Conservation (phyloP, 164 flowering plant species). For the Cinnamomum micranthum region DNA sequence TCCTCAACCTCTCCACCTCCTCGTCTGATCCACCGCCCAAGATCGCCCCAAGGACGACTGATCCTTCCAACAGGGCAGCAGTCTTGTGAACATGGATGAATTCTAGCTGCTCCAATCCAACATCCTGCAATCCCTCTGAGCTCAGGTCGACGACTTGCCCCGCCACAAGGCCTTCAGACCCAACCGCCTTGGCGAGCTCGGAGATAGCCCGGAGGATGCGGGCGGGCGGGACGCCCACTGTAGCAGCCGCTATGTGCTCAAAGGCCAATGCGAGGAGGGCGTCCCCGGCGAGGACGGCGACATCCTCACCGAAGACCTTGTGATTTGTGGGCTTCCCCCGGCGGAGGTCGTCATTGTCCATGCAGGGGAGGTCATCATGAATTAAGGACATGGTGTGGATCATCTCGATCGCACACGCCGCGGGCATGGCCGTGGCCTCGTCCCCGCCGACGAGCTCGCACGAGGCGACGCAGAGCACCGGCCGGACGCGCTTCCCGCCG, state of each 20-base stretch:
- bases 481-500: conserved; percentile 78
- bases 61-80: conserved; percentile 56
- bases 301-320: conserved; percentile 65
- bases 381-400: conserved; percentile 83
- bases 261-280: conserved; percentile 66
- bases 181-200: conserved; percentile 57
- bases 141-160: conserved; percentile 71
- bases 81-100: conserved; percentile 75
- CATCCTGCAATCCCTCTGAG: conserved; percentile 44
- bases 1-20: conserved; percentile 54
- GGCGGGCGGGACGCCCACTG: conserved; percentile 36
- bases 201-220: conserved; percentile 44
- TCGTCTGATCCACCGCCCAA: conserved; percentile 63
- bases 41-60: conserved; percentile 72
- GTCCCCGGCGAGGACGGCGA: conserved; percentile 74
- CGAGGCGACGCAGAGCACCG: conserved; percentile 63
- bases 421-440: conserved; percentile 52
- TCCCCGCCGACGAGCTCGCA: conserved; percentile 72
- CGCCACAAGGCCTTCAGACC: conserved; percentile 67
- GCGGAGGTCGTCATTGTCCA: conserved; percentile 78
- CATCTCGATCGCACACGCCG: conserved; percentile 81
- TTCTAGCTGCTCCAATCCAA: conserved; percentile 56
- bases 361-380: conserved; percentile 80
- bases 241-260: conserved; percentile 53
- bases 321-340: conserved; percentile 78